A percentile compares a stretch with the other conserved stretches of the same genome.
These are phyloP conservation scores for Tylopilus sp. DNA, from an alignment of 1,284 basidiomycete species.

Conservation along the genomic window DNA sequence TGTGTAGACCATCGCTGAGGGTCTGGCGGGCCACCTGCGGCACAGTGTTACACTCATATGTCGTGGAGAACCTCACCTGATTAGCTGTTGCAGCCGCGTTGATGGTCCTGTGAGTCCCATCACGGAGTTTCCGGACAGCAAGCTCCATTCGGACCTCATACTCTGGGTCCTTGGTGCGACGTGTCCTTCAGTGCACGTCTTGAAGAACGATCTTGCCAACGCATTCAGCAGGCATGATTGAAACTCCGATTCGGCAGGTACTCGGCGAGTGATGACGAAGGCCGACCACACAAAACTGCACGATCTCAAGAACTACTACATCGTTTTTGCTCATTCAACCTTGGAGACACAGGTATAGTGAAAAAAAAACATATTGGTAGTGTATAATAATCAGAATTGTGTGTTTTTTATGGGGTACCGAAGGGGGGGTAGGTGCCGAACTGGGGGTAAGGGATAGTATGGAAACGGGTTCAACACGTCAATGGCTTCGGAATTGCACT, in stretches of 20 bases:
- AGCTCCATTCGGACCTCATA: background rate
- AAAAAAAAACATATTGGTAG: background rate
- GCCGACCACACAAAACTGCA: background rate
- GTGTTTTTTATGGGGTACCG: conserved; percentile 1
- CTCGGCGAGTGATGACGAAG: background rate
- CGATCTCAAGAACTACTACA: background rate
- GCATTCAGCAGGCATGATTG: background rate
- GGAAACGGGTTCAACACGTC: too few relatives aligned
- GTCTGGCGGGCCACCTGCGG: background rate
- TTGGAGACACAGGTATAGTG: background rate
- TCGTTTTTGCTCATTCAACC: background rate
- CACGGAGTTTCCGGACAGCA: background rate
- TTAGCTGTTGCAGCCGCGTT: background rate
- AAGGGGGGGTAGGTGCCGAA: background rate
- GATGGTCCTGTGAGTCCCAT: background rate
- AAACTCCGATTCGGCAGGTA: background rate
- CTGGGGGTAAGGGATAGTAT: background rate
- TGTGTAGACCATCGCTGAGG: background rate
- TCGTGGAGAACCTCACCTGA: background rate
- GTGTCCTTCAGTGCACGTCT: background rate
- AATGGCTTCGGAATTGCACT: too few relatives aligned
- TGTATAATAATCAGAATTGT: background rate
- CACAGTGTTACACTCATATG: too few relatives aligned
- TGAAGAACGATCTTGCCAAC: background rate
- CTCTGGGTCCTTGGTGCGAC: background rate